Evolutionary conservation across 2,329 filamentous ascomycete genomes (phyloP).

Genomic region (Alternaria infectoria): DNA sequence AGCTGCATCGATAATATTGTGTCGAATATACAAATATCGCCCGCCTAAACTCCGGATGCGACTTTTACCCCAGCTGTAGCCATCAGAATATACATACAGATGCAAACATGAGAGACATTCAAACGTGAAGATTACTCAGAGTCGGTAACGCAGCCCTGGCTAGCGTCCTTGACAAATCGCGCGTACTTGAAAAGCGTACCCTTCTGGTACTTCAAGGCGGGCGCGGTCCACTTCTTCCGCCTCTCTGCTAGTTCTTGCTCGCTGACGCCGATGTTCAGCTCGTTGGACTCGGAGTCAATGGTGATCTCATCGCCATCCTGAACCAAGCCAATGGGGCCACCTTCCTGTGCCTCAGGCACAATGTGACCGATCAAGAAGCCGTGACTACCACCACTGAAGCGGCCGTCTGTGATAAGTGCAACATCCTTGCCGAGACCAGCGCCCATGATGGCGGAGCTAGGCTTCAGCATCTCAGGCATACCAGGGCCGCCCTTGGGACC

Average conservation of each 20-base stretch:
- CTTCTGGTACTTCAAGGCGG: conserved; percentile 63
- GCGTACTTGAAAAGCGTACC: conserved; percentile 67
- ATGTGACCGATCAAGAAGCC: conserved; percentile 89
- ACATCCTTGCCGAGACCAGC: conserved; percentile 75
- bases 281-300: conserved; percentile 79
- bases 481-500: conserved; percentile 76
- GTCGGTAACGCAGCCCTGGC: conserved; percentile 66
- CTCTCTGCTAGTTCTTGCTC: conserved; percentile 65
- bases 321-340: conserved; percentile 85
- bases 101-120: not conserved
- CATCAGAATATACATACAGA: not conserved
- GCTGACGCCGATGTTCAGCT: conserved; percentile 69
- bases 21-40: not conserved
- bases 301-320: conserved; percentile 79
- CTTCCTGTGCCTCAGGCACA: conserved; percentile 84
- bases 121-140: conserved; percentile 28
- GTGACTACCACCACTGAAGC: conserved; percentile 82
- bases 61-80: conserved; percentile 4
- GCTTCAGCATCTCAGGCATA: conserved; percentile 79
- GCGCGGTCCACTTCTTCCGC: conserved; percentile 60
- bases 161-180: conserved; percentile 62
- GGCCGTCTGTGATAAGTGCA: conserved; percentile 74
- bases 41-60: not conserved
- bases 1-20: not conserved
- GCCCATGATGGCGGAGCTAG: conserved; percentile 75